Base-by-base conservation (phyloP, 208 protist genomes). In the Wallacemonas collosoma region DNA sequence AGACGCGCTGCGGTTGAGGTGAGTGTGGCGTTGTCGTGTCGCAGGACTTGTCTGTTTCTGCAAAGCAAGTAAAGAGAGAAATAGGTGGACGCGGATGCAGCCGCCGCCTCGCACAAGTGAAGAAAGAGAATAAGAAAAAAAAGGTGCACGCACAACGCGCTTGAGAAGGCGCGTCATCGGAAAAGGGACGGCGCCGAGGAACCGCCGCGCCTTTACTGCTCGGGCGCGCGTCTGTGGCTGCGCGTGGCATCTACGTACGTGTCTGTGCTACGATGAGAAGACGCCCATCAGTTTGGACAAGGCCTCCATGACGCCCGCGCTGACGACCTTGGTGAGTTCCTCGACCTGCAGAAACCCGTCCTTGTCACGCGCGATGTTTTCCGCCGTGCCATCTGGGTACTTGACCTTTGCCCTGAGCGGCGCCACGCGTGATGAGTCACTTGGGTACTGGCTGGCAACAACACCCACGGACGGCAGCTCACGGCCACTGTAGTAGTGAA, bases 401-500 rank as follows among this genome's bases (percentile, higher is more conserved):
- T 71, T 57, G 68, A 88, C 44, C 64, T 84, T 82, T 35, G n/a
- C 9, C 8, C 72, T 76, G 54, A 85, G 40, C 40, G 67, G 36
- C 0, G 68, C 60, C 3, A 38, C 71, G 54, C 74, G 65, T 40
- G 50, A 61, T 2, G 36, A 11, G 35, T 60, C n/a, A 17, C 41
- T 50, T 14, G 73, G 8, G 73, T 80, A 84, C 65, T 85, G 79
- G 60, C 58, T 82, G n/a, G 78, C 75, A 57, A 76, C 80, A 9
- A 85, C 73, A 11, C 73, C 79, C 7, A 88, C 71, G 15, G 76
- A 81, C 1, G 82, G 82, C 6, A 89, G 58, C 26, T 79, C 81
- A n/a, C 48, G 26, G 8, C 75, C 75, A 41, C 65, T 76, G 66
- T 77, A 63, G 77, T 86, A 87, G 60, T 82, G 88, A 66, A 90